phyloP scores from a whole-genome alignment of 352 stramenopile species.

The Poterioochromonas sp. region DNA sequence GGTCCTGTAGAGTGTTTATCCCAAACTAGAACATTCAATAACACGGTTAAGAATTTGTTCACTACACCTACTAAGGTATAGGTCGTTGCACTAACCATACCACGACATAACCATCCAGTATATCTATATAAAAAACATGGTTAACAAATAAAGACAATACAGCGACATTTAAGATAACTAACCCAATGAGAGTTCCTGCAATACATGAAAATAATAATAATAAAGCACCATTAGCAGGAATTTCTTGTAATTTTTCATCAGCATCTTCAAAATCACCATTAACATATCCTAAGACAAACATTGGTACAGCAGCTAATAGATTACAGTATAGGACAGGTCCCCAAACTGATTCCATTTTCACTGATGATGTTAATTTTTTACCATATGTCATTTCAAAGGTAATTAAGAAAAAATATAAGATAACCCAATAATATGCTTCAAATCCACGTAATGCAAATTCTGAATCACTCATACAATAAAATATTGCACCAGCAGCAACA shows the following conservation, averaged over 20 bases:
- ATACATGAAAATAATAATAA: conserved; percentile 55
- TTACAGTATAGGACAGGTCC: conserved; percentile 64
- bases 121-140: conserved; percentile 22
- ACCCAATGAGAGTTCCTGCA: conserved; percentile 58
- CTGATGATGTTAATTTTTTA: conserved; percentile 45
- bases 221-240: conserved; percentile 35
- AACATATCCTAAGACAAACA: conserved; percentile 54
- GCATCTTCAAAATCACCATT: conserved; percentile 51
- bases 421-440: conserved; percentile 59
- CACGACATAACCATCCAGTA: conserved; percentile 56
- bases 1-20: conserved; percentile 59
- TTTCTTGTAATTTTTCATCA: conserved; percentile 41
- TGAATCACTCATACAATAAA: conserved; percentile 57
- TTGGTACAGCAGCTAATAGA: conserved; percentile 53
- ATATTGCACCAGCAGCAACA: conserved; percentile 55
- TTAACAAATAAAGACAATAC: neutral
- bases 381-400: conserved; percentile 65
- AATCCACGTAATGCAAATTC: conserved; percentile 53
- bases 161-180: too few species aligned
- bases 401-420: conserved; percentile 59
- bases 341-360: conserved; percentile 49
- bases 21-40: conserved; percentile 65
- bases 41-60: conserved; percentile 71
- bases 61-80: conserved; percentile 60
- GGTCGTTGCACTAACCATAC: conserved; percentile 56